phyloP scores from a whole-genome alignment of 169 alveolate species.

The Cryptosporidium bovis region DNA sequence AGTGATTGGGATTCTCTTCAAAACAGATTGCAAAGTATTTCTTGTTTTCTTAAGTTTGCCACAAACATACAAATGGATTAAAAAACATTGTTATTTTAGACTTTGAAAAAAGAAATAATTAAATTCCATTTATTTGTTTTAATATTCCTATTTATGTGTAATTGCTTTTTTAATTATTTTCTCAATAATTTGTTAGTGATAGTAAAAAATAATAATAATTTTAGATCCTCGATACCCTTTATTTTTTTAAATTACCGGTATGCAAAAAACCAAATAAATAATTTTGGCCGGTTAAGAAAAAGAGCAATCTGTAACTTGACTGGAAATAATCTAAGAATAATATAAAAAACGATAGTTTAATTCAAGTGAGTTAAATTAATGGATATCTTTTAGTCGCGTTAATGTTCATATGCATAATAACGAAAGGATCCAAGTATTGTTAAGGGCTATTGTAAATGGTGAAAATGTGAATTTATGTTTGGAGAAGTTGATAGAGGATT shows the following conservation, averaged over 20 bases:
- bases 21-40: conserved; percentile 35
- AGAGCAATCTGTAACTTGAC: too few relatives aligned
- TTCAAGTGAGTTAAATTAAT: too few relatives aligned
- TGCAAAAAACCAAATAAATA: too few relatives aligned
- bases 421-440: background rate
- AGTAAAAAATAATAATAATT: background rate
- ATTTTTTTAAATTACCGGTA: too few relatives aligned
- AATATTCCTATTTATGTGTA: background rate
- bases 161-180: background rate
- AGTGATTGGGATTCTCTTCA: conserved; percentile 68
- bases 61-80: conserved; percentile 72
- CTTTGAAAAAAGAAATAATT: background rate
- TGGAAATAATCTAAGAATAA: too few relatives aligned
- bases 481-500: conserved; percentile 11
- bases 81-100: background rate
- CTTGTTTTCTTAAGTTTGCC: conserved; percentile 66
- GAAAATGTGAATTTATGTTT: background rate
- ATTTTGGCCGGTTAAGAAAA: too few relatives aligned
- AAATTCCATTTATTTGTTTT: background rate
- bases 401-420: background rate
- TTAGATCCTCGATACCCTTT: too few relatives aligned
- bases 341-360: too few relatives aligned
- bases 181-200: background rate
- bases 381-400: background rate
- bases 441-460: conserved; percentile 1